Evolutionary conservation across 306 rosid genomes (phyloP), one percentile per base, ranked within the genome.

Genomic region (Hippophae tibetana): DNA sequence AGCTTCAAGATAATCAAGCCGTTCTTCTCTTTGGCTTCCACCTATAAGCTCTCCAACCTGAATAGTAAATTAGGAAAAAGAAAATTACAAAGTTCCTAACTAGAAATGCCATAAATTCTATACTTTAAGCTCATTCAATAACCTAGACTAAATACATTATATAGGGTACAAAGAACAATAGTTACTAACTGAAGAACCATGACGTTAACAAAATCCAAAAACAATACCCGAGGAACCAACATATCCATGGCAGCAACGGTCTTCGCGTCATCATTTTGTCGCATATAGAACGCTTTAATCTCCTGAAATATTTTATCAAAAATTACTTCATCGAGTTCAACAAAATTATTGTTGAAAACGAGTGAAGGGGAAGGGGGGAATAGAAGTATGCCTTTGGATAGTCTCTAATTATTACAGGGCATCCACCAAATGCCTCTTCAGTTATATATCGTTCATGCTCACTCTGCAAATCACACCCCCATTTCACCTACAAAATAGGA

Each of bases 241-340:
- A 92, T 65, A 75, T 92, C 98, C 98, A 92, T 92, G 41, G 98
- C 98, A 1, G 98, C 98, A 52, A 92, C 96, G 64, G 98, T 92
- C 73, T 70, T 87, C 49, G 84, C 95, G 63, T 92, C 98, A 56
- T 87, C 96, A 80, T 92, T 92, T 73, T 78, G 89, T 68, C 98
- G 84, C 98, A 92, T 87, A 60, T 92, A 92, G 77, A 92, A 92
- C 49, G 98, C 98, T 74, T 92, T 92, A 13, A 92, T 87, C 69
- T 87, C 96, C 98, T 92, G 89, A 62, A 72, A 74, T 69, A 54
- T 65, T 47, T 58, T 69, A 60, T 43, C 5, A 27, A 75, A 75
- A 44, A 65, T 56, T 56, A 64, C 68, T 64, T 75, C 57, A 50
- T 11, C 13, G 13, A 7, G 43, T 63, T 52, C 48, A 5, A 62